Evolutionary conservation across 208 protist species (phyloP).

Genomic region (Spironucleus salmonicida): DNA sequence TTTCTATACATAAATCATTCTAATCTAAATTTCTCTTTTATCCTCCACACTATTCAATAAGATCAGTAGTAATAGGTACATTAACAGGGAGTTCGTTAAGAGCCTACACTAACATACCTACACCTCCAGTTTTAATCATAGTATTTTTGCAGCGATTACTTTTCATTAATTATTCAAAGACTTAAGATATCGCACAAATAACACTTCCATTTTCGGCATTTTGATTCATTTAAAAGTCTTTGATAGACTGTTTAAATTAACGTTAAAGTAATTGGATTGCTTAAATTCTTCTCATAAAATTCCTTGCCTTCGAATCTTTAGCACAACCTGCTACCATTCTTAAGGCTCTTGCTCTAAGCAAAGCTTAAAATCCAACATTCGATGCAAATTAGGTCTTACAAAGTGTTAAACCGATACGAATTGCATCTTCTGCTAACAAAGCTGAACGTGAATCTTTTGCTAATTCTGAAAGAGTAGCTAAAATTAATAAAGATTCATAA

Average conservation of each 20-base stretch:
- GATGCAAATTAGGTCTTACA: background rate
- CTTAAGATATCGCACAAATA: background rate
- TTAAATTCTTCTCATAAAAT: background rate
- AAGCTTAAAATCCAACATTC: background rate
- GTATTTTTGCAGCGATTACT: background rate
- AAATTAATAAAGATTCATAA: constrained; percentile 8
- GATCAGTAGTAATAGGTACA: background rate
- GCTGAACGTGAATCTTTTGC: background rate
- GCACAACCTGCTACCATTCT: background rate
- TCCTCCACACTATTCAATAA: background rate
- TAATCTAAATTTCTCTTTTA: background rate
- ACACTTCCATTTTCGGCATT: background rate
- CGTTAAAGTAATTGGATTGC: background rate
- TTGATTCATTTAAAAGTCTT: background rate
- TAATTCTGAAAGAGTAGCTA: background rate
- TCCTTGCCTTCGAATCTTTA: background rate
- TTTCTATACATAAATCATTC: constrained; percentile 4
- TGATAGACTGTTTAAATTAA: background rate
- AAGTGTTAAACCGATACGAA: background rate
- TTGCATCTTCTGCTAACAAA: background rate
- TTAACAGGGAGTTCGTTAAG: background rate
- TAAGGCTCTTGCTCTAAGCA: background rate
- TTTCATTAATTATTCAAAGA: constrained; percentile 1
- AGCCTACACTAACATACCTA: background rate
- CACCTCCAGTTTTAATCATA: background rate